These are phyloP conservation scores for Lentinula boryana DNA, from an alignment of 768 basidiomycete species.

Conservation along the genomic window DNA sequence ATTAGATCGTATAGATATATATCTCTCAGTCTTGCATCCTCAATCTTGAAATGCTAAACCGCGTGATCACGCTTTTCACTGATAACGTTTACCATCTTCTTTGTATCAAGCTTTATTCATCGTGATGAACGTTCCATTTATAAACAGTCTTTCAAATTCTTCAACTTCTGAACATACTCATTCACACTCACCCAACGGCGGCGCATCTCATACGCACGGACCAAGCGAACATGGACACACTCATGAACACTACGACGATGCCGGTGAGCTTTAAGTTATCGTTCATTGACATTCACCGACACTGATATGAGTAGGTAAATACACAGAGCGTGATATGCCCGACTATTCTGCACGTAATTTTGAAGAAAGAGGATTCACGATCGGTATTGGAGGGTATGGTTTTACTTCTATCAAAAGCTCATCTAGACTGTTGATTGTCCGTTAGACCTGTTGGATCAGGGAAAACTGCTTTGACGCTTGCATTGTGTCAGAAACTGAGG, in stretches of 20 bases:
- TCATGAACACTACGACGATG: slow-evolving; percentile 87
- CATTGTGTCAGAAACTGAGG: slow-evolving; percentile 77
- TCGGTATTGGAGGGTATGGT: slow-evolving; percentile 94
- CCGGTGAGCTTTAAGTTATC: slow-evolving; percentile 44
- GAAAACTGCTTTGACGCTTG: slow-evolving; percentile 91
- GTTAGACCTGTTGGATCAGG: slow-evolving; percentile 93
- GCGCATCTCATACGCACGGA: slow-evolving; percentile 54
- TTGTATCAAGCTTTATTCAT: background rate
- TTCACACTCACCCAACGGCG: slow-evolving; percentile 41
- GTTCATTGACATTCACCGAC: background rate
- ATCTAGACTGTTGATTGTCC: background rate
- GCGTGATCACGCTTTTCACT: background rate
- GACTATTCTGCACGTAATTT: slow-evolving; percentile 83
- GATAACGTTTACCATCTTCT: background rate
- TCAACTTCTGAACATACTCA: slow-evolving; percentile 22
- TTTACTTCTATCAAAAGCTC: background rate
- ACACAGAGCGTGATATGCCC: slow-evolving; percentile 86
- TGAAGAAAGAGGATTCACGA: slow-evolving; percentile 88
- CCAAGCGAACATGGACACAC: slow-evolving; percentile 85
- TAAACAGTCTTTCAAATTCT: slow-evolving; percentile 53
- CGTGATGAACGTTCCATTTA: slow-evolving; percentile 66
- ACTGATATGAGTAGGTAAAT: slow-evolving; percentile 59
- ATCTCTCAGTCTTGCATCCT: no score
- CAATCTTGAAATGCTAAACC: no score
- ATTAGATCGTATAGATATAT: background rate